Base-by-base conservation (phyloP, 805 yeast genomes). In the Myxozyma melibiosi region DNA sequence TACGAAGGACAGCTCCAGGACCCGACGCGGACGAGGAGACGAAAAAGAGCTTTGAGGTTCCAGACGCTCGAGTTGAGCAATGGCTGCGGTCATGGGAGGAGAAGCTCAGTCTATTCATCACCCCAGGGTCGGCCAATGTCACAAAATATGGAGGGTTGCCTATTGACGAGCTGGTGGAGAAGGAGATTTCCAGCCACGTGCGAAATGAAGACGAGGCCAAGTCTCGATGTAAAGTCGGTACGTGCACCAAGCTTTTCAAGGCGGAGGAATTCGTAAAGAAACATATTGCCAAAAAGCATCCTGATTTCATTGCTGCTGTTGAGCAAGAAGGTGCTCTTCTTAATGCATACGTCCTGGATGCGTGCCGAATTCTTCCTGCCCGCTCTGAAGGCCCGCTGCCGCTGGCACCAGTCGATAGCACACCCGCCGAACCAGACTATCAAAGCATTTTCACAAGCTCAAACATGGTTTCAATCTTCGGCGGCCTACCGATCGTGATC, bases 211-310 rank as follows among this genome's bases (percentile, higher is more conserved):
- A 60, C 28, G 65, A 63, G 18, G 43, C 45, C 20, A 61, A 53
- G 48, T 62, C 35, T 22, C 41, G 65, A n/a, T 62, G 65, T 45
- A 53, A 52, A 22, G 65, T 62, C 22, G 65, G 53, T 20, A 37
- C 46, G 1, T 62, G 65, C 42, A 53, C 61, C 13, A 62, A 62
- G 33, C 51, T 62, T 11, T 62, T 62, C 43, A 54, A 55, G 33
- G 65, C 62, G 3, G 65, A 45, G 31, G 64, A 61, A n/a, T 62
- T 61, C 30, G 65, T 62, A 25, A 40, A 41, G 18, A 62, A 62
- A 28, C 65, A 62, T 28, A 61, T 62, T 22, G 54, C 35, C 35
- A 61, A 54, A 24, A 55, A 61, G 43, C 65, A 62, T 46, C 43
- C 46, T n/a, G 65, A 62, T 6, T 62, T 60, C 43, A 28, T 54